Evolutionary conservation across 139 green algal species (phyloP).

Genomic region (Chloropicon primus): DNA sequence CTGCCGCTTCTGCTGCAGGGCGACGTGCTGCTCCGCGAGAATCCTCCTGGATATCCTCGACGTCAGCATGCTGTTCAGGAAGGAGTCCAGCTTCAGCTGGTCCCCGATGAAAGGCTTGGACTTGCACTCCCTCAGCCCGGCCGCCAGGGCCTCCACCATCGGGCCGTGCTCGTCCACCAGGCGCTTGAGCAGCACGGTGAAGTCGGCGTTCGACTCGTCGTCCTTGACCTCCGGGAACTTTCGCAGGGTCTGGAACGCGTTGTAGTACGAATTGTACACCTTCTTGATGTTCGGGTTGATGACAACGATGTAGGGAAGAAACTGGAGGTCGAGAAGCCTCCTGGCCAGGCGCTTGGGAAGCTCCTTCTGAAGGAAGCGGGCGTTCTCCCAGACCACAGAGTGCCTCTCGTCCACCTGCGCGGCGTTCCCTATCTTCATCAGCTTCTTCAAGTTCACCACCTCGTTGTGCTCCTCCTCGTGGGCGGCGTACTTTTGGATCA

Average conservation of each 20-base stretch:
- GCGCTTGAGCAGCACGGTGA: constrained; percentile 51
- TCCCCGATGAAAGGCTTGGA: constrained; percentile 53
- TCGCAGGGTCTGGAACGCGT: constrained; percentile 50
- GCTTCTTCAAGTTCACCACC: background rate
- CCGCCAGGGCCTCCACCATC: constrained; percentile 68
- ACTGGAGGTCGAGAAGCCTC: constrained; percentile 75
- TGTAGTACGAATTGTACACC: constrained; percentile 64
- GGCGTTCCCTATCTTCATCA: background rate
- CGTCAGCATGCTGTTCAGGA: constrained; percentile 55
- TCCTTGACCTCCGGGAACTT: constrained; percentile 24
- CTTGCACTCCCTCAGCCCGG: constrained; percentile 58
- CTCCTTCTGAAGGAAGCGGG: constrained; percentile 24
- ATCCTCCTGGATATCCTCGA: constrained; percentile 61
- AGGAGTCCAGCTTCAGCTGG: constrained; percentile 58
- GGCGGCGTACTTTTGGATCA: background rate
- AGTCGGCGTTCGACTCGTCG: constrained; percentile 49
- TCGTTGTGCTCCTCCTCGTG: background rate
- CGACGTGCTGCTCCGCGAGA: constrained; percentile 85
- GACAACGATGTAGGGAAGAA: constrained; percentile 76
- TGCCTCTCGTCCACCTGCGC: background rate
- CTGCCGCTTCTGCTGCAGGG: constrained; percentile 27
- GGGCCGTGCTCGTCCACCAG: constrained; percentile 73
- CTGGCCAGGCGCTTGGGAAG: constrained; percentile 66
- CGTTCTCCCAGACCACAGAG: background rate
- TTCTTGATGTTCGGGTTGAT: constrained; percentile 78